Evolutionary conservation across 2,329 filamentous ascomycete species (phyloP).

Genomic region (Aspergillus versicolor): DNA sequence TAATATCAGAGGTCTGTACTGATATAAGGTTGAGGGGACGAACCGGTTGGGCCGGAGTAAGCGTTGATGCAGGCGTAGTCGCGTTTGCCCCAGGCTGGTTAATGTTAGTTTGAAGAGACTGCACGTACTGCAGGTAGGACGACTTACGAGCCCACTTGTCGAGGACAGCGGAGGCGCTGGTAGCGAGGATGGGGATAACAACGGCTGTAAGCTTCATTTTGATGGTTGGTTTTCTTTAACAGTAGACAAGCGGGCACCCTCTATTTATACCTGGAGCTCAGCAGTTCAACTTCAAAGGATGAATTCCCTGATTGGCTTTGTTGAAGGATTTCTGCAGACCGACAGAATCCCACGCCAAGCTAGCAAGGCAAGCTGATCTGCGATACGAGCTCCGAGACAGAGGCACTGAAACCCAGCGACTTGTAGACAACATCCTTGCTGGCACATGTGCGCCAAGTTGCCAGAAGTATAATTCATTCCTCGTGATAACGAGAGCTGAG

Average conservation of each 20-base stretch:
- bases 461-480: neutral
- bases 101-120: neutral
- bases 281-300: neutral
- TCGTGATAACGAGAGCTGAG: neutral
- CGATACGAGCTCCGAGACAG: conserved; percentile 3
- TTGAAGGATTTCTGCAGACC: neutral
- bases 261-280: neutral
- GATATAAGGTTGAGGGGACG: too few species aligned
- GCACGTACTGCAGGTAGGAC: too few species aligned
- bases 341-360: neutral
- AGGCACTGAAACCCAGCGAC: neutral
- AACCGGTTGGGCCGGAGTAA: conserved; percentile 24
- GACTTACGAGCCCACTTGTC: conserved; percentile 31
- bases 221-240: neutral
- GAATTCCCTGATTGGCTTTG: neutral
- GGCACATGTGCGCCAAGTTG: neutral
- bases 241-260: neutral
- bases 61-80: conserved; percentile 35
- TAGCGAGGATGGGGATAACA: conserved; percentile 25
- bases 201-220: conserved; percentile 31
- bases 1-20: neutral
- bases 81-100: conserved; percentile 34
- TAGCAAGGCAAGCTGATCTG: neutral
- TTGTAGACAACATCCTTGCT: neutral
- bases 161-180: conserved; percentile 28